These are phyloP conservation scores for Knufia petricola DNA, from an alignment of 2,329 filamentous ascomycete species.

Conservation along the genomic window DNA sequence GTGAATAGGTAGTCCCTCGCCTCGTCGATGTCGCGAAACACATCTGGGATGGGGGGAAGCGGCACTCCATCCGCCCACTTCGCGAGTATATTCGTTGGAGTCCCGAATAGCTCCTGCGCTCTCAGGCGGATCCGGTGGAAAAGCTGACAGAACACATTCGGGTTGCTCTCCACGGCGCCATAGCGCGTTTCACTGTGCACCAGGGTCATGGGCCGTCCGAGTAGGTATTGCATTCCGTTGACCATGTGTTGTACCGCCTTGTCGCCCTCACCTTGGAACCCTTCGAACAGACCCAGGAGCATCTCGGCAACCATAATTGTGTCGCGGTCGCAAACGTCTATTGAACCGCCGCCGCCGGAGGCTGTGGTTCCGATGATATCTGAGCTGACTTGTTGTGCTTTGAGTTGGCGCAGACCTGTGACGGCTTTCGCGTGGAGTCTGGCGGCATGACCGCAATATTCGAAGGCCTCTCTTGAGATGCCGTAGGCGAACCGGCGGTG, in stretches of 20 bases:
- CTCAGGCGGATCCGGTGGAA: not conserved
- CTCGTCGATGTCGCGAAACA: slow-evolving; percentile 17
- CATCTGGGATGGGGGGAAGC: slow-evolving; percentile 14
- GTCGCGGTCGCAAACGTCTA: not conserved
- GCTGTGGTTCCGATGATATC: too few species aligned
- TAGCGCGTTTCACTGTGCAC: slow-evolving; percentile 20
- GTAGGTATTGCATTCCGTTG: slow-evolving; percentile 15
- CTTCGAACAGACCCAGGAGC: slow-evolving; percentile 20
- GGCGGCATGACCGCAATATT: slow-evolving; percentile 20
- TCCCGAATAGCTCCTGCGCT: slow-evolving; percentile 11
- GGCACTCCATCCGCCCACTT: not conserved
- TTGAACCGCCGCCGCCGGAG: not conserved
- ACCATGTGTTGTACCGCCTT: slow-evolving; percentile 16
- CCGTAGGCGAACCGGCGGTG: slow-evolving; percentile 22
- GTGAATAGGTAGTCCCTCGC: slow-evolving; percentile 22
- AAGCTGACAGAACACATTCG: not conserved
- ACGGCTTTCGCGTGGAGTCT: slow-evolving; percentile 17
- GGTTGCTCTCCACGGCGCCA: slow-evolving; percentile 11
- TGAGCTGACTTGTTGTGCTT: not conserved
- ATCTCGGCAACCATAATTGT: slow-evolving; percentile 19
- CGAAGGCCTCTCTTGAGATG: slow-evolving; percentile 20
- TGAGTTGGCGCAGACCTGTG: slow-evolving; percentile 6
- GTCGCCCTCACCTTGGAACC: slow-evolving; percentile 21
- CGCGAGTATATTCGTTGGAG: slow-evolving; percentile 12
- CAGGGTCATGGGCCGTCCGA: slow-evolving; percentile 15